Conservation (phyloP, 495 filamentous ascomycete species). For the Xylaria intraflava region DNA sequence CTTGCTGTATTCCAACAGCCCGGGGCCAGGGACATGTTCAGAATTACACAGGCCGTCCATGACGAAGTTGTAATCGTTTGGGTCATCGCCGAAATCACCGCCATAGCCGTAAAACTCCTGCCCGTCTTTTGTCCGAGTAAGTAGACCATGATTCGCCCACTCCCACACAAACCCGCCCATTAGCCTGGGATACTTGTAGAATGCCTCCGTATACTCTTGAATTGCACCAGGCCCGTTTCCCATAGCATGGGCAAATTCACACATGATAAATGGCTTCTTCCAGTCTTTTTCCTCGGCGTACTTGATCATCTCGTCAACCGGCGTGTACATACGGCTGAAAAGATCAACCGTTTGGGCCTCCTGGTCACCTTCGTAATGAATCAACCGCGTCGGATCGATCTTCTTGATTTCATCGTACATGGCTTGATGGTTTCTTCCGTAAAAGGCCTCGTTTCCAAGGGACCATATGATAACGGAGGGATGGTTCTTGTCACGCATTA, state of each 20-base stretch:
- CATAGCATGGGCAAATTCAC: slow-evolving; percentile 69
- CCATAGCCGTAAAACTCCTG: slow-evolving; percentile 59
- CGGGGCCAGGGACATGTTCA: slow-evolving; percentile 53
- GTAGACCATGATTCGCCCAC: slow-evolving; percentile 66
- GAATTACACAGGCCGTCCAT: slow-evolving; percentile 60
- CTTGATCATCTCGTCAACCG: slow-evolving; percentile 41
- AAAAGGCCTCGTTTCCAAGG: slow-evolving; percentile 67
- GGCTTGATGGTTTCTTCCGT: slow-evolving; percentile 57
- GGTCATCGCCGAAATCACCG: slow-evolving; percentile 65
- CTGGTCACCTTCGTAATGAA: slow-evolving; percentile 65
- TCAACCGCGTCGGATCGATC: slow-evolving; percentile 49
- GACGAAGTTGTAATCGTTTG: slow-evolving; percentile 63
- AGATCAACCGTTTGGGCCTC: slow-evolving; percentile 57
- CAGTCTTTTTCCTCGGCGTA: slow-evolving; percentile 36
- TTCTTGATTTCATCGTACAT: slow-evolving; percentile 60
- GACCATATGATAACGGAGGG: slow-evolving; percentile 66
- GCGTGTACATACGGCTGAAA: slow-evolving; percentile 60
- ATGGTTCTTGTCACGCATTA: slow-evolving; percentile 62
- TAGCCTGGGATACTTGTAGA: slow-evolving; percentile 54
- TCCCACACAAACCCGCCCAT: slow-evolving; percentile 74
- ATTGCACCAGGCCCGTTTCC: slow-evolving; percentile 65
- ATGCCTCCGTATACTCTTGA: slow-evolving; percentile 62
- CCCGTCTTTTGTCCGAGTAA: slow-evolving; percentile 47
- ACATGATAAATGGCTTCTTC: slow-evolving; percentile 56
- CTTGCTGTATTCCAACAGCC: slow-evolving; percentile 57